These are phyloP conservation scores for Malbranchea zuffiana DNA, from an alignment of 2,329 filamentous ascomycete species.

Conservation along the genomic window DNA sequence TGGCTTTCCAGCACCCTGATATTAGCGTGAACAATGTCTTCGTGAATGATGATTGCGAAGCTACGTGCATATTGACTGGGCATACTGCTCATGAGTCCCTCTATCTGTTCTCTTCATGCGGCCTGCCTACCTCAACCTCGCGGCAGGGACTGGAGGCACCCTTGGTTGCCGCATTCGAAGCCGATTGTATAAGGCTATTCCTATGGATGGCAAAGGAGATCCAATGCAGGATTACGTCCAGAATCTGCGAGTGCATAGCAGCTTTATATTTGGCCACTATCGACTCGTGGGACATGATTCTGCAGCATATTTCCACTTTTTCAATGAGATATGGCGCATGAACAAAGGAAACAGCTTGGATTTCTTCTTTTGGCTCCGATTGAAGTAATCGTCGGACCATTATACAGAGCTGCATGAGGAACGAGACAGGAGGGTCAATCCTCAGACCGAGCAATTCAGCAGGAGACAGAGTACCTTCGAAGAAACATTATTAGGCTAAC, in stretches of 20 bases:
- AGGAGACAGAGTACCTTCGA: conserved; percentile 7
- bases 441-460: not conserved
- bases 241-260: conserved; percentile 1
- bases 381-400: conserved; percentile 3
- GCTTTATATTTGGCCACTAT: conserved; percentile 6
- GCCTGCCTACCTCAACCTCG: conserved; percentile 18
- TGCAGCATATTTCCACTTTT: conserved; percentile 3
- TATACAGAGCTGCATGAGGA: conserved; percentile 7
- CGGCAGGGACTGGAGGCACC: conserved; percentile 13
- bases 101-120: conserved; percentile 14
- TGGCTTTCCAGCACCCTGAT: conserved; percentile 23
- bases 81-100: conserved; percentile 18
- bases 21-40: conserved; percentile 33
- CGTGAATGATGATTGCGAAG: conserved; percentile 24
- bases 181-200: conserved; percentile 2
- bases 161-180: conserved; percentile 9
- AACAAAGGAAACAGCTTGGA: conserved; percentile 7
- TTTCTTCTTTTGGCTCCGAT: conserved; percentile 4
- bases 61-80: conserved; percentile 27
- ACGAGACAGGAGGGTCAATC: conserved; percentile 8
- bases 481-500: conserved; percentile 8
- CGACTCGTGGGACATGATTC: conserved; percentile 8
- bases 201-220: conserved; percentile 4
- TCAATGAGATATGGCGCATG: conserved; percentile 9
- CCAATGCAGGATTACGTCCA: conserved; percentile 1